These are phyloP conservation scores for Xylaria multiplex DNA, from an alignment of 2,329 filamentous ascomycete genomes.

Conservation along the genomic window DNA sequence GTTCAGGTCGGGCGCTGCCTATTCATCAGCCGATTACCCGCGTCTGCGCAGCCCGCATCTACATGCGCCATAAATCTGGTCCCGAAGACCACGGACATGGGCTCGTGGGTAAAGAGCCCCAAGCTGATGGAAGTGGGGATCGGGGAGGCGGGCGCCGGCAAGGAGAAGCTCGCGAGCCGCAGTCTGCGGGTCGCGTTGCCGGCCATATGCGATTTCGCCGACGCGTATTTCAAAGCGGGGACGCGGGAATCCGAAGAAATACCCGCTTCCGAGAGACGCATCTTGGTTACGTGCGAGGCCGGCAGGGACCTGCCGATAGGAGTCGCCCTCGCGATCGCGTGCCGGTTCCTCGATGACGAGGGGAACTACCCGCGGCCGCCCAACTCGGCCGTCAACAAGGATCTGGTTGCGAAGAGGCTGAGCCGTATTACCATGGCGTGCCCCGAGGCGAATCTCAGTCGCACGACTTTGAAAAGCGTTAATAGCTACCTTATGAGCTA, in stretches of 20 bases:
- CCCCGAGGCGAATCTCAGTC: constrained; percentile 83
- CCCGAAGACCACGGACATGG: constrained; percentile 56
- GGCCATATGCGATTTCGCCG: constrained; percentile 67
- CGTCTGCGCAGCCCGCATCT: constrained; percentile 22
- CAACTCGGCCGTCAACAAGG: constrained; percentile 69
- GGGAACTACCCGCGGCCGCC: constrained; percentile 54
- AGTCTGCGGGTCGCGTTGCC: constrained; percentile 78
- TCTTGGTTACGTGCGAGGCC: constrained; percentile 76
- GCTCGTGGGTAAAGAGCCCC: constrained; percentile 53
- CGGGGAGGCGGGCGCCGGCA: constrained; percentile 51
- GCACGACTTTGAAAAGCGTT: constrained; percentile 87
- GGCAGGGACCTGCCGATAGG: constrained; percentile 86
- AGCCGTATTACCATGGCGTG: constrained; percentile 84
- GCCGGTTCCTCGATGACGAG: constrained; percentile 74
- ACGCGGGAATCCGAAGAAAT: background rate
- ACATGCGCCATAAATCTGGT: constrained; percentile 57
- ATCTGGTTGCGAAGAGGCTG: constrained; percentile 78
- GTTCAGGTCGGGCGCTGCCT: constrained; percentile 51
- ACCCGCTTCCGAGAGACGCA: constrained; percentile 21
- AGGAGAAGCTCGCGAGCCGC: constrained; percentile 80
- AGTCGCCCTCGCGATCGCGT: constrained; percentile 78
- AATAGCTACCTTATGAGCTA: constrained; percentile 84
- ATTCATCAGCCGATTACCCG: constrained; percentile 42
- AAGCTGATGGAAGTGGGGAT: constrained; percentile 68
- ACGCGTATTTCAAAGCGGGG: constrained; percentile 49